Percentiles rank a stretch among this genome's conserved stretches.
Conservation (phyloP, 306 rosid species). For the Echinosophora koreensis region DNA sequence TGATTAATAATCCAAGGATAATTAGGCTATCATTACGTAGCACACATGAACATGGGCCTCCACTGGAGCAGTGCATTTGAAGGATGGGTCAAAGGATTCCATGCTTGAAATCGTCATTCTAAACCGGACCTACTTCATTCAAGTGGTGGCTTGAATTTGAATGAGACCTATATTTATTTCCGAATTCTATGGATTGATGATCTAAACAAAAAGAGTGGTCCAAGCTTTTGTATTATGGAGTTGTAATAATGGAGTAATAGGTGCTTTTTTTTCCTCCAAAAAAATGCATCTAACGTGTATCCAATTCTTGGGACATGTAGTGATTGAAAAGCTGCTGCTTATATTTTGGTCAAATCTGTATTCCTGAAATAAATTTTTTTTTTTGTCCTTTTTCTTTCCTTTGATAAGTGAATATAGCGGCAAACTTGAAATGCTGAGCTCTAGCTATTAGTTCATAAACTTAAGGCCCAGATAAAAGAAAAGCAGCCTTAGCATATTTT, state of each 20-base stretch:
- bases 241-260: too few species aligned
- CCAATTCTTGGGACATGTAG: neutral
- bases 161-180: neutral
- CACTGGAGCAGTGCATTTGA: neutral
- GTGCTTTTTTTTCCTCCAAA: neutral
- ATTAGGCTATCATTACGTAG: neutral
- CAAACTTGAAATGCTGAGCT: neutral
- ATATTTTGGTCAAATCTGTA: neutral
- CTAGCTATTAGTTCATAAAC: too few species aligned
- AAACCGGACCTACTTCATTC: constrained; percentile 36
- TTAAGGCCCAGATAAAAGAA: too few species aligned
- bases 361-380: neutral
- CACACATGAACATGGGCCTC: constrained; percentile 25
- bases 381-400: neutral
- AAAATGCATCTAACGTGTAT: neutral
- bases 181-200: neutral
- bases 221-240: neutral
- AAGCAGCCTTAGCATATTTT: neutral
- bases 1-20: constrained; percentile 4
- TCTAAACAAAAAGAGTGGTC: neutral
- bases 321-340: neutral
- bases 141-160: constrained; percentile 17
- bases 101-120: constrained; percentile 5
- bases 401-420: neutral
- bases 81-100: neutral